Evolutionary conservation across 2,329 filamentous ascomycete species (phyloP), one percentile per base, ranked within the genome.

Genomic region (Trichophyton benhamiae): DNA sequence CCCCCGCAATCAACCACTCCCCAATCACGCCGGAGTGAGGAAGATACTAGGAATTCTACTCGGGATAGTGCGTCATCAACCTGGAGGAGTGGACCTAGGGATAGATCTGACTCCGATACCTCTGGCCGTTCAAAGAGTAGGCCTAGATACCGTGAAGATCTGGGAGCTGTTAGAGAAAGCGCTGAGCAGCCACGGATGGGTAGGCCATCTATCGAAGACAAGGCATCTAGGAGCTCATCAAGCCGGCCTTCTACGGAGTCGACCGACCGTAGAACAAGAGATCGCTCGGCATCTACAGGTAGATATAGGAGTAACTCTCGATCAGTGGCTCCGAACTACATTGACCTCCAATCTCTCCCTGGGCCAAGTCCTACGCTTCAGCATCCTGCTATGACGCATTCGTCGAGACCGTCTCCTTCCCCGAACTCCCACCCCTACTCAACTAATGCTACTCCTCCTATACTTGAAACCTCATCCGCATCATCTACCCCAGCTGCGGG

Each of bases 91-190:
- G 72, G 72, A 20, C 73, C 70, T 30, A 74, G 82, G 58, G 78
- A 81, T 63, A 79, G 82, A 58, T 83, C 82, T 4, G 79, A 77
- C 64, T 84, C 83, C 5, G 78, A 79, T 60, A 74, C 78, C 2
- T 78, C 77, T 59, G 77, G 76, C 30, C 78, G 82, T 30, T 83
- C 82, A 6, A 78, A 79, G 64, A 84, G 82, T 67, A 78, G 79
- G 48, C 73, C 75, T 49, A 73, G 77, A 52, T 75, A 78, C 62
- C 78, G 78, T 33, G 81, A 83, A 59, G 81, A 83, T 65, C 68
- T 81, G 2, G 77, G 78, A 63, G 75, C 78, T n/a, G 76, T 81
- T 69, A 70, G 74, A 2, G 79, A 81, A 68, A 76, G 76, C 11
- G 67, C 73, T 4, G 72, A 73, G 1, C 68, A 67, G 48, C 68